A percentile compares a stretch with the other conserved stretches of the same genome.
Evolutionary conservation across 257 asterid species (phyloP).

Genomic region (Cordia subcordata): DNA sequence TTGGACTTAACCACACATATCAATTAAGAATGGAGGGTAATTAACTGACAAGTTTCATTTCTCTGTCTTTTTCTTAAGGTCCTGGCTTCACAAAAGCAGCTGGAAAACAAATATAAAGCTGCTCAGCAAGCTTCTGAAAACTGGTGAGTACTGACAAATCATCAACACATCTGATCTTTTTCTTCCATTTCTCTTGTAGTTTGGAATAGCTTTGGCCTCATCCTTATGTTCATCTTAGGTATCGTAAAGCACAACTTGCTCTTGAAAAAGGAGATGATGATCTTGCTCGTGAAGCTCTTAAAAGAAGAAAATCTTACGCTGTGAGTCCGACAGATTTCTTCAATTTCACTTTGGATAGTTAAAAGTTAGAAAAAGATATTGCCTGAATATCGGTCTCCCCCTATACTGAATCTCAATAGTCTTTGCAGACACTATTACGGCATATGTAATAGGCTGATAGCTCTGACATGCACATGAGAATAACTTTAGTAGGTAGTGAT

Average conservation of each 20-base stretch:
- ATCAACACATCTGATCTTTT: slow-evolving; percentile 13
- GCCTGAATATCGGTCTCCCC: too few species aligned
- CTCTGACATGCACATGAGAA: too few species aligned
- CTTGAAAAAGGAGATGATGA: slow-evolving; percentile 93
- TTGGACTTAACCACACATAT: neutral
- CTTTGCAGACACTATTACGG: too few species aligned
- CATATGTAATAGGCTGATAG: too few species aligned
- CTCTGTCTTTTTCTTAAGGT: slow-evolving; percentile 45
- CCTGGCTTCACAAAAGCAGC: slow-evolving; percentile 92
- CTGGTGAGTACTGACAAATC: slow-evolving; percentile 46
- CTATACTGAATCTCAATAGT: too few species aligned
- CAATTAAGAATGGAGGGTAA: slow-evolving; percentile 3
- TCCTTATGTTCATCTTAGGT: slow-evolving; percentile 50
- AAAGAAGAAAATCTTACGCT: slow-evolving; percentile 85
- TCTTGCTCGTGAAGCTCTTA: slow-evolving; percentile 99
- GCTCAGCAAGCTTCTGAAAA: slow-evolving; percentile 92
- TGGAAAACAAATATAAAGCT: slow-evolving; percentile 85
- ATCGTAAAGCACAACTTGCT: slow-evolving; percentile 93
- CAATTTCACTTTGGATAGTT: neutral
- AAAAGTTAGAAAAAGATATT: too few species aligned
- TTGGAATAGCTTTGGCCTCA: slow-evolving; percentile 13
- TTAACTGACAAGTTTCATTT: slow-evolving; percentile 1
- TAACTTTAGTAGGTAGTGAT: too few species aligned
- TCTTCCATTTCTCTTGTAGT: neutral
- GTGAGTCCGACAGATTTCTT: slow-evolving; percentile 37